Conservation (phyloP, 2,329 filamentous ascomycete species). For the Ambrosiella cleistominuta region DNA sequence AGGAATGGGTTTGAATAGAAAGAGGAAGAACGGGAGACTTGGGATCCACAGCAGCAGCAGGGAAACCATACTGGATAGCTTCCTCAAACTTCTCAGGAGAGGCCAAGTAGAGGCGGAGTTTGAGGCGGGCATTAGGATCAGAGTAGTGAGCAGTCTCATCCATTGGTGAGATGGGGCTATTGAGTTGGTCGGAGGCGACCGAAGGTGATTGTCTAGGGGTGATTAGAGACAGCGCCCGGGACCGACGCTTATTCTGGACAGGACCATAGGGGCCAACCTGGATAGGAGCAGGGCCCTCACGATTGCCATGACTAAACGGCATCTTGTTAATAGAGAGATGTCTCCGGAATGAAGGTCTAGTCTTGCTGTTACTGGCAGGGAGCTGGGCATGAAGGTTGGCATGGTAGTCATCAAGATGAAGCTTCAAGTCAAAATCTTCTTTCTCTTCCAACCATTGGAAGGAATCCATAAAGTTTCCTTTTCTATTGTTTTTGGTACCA, state of each 20-base stretch:
- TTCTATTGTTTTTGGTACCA: slow-evolving; percentile 19
- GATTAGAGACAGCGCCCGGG: slow-evolving; percentile 37
- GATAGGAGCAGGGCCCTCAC: slow-evolving; percentile 23
- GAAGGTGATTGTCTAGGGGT: slow-evolving; percentile 21
- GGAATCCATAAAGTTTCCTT: slow-evolving; percentile 44
- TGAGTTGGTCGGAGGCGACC: slow-evolving; percentile 3
- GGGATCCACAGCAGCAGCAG: slow-evolving; percentile 29
- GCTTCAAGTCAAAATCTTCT: slow-evolving; percentile 47
- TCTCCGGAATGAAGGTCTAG: slow-evolving; percentile 47
- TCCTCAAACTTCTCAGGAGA: slow-evolving; percentile 94
- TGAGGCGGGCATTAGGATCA: slow-evolving; percentile 73
- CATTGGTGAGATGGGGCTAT: slow-evolving; percentile 23
- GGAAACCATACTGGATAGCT: slow-evolving; percentile 84
- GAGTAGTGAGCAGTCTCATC: slow-evolving; percentile 74
- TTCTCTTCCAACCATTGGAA: slow-evolving; percentile 62
- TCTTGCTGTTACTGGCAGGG: slow-evolving; percentile 26
- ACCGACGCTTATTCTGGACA: slow-evolving; percentile 30
- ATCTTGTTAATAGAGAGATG: slow-evolving; percentile 54
- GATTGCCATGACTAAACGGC: slow-evolving; percentile 38
- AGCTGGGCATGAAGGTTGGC: slow-evolving; percentile 38
- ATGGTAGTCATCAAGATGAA: slow-evolving; percentile 55
- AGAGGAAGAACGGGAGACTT: slow-evolving; percentile 14
- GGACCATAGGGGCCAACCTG: slow-evolving; percentile 18
- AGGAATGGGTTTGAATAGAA: background rate
- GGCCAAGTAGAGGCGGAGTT: slow-evolving; percentile 68